Conservation (phyloP, 1,284 basidiomycete genomes). For the Ustilago vetiveriae region DNA sequence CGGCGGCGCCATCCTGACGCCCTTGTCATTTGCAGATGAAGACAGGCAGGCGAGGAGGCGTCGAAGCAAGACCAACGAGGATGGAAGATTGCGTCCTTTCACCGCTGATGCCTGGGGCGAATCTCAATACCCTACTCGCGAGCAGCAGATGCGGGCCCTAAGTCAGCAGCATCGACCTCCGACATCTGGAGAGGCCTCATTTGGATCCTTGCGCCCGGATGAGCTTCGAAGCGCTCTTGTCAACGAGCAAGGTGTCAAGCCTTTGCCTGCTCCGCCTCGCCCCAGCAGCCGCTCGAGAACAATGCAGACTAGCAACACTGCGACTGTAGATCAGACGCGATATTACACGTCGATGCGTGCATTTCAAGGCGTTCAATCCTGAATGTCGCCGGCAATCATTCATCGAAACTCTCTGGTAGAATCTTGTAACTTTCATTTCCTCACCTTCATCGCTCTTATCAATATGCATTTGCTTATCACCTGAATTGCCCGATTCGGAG, state of each 20-base stretch:
- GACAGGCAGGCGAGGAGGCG: conserved; percentile 12
- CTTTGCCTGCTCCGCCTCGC: conserved; percentile 21
- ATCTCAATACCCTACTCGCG: conserved; percentile 23
- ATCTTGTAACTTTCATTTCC: no score
- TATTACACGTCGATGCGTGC: neutral
- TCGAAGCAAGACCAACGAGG: conserved; percentile 30
- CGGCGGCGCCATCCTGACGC: conserved; percentile 19
- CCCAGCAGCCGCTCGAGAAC: conserved; percentile 26
- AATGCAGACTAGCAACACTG: conserved; percentile 20
- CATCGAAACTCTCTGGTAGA: no score
- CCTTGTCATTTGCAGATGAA: conserved; percentile 27
- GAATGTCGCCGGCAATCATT: neutral
- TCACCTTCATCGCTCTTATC: neutral
- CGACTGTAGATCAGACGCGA: neutral
- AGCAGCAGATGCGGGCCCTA: conserved; percentile 12
- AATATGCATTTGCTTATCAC: neutral
- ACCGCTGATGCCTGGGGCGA: conserved; percentile 44
- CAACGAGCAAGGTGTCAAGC: neutral
- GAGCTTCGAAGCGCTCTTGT: neutral
- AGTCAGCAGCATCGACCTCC: conserved; percentile 17
- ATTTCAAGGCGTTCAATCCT: conserved; percentile 6
- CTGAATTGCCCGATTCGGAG: no score
- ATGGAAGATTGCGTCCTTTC: conserved; percentile 22
- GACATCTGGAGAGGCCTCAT: conserved; percentile 1
- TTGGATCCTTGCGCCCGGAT: no score